Conservation (phyloP, 2,329 filamentous ascomycete genomes). For the Exophiala phaeomuriformis region DNA sequence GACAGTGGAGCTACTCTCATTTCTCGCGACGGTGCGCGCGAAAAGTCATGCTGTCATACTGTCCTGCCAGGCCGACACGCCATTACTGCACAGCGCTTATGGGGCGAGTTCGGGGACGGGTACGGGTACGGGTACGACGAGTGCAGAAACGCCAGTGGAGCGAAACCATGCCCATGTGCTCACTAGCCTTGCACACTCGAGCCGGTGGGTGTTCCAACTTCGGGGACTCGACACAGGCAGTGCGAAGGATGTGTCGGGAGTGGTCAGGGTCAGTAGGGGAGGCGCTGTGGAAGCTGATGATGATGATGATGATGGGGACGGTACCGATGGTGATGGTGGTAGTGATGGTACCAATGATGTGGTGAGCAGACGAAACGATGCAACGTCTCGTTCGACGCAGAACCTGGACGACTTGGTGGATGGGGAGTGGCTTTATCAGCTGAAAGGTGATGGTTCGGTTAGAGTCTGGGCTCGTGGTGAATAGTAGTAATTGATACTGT, state of each 20-base stretch:
- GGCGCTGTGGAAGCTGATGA: conserved; percentile 34
- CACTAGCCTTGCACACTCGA: conserved; percentile 65
- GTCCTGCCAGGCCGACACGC: conserved; percentile 63
- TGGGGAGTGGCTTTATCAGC: conserved; percentile 72
- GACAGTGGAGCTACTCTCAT: conserved; percentile 9
- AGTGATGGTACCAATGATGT: conserved; percentile 7
- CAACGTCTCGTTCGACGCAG: too few species aligned
- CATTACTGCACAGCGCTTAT: conserved; percentile 51
- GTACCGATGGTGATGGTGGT: conserved; percentile 14
- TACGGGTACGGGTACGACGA: conserved; percentile 32
- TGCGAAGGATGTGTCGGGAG: conserved; percentile 86
- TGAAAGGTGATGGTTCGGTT: conserved; percentile 69
- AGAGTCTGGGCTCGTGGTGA: conserved; percentile 79
- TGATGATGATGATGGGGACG: conserved; percentile 22
- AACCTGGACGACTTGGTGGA: conserved; percentile 36
- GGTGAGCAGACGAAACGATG: too few species aligned
- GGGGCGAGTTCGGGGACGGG: conserved; percentile 30
- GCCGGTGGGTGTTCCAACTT: conserved; percentile 62
- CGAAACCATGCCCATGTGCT: conserved; percentile 63
- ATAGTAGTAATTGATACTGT: conserved; percentile 4
- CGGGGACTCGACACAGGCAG: conserved; percentile 75
- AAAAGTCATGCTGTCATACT: conserved; percentile 50
- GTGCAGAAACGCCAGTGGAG: conserved; percentile 55
- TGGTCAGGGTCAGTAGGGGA: conserved; percentile 65
- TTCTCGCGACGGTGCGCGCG: conserved; percentile 14